Conservation (phyloP, 2,329 filamentous ascomycete species). For the Chaetoscypha palmicola region DNA sequence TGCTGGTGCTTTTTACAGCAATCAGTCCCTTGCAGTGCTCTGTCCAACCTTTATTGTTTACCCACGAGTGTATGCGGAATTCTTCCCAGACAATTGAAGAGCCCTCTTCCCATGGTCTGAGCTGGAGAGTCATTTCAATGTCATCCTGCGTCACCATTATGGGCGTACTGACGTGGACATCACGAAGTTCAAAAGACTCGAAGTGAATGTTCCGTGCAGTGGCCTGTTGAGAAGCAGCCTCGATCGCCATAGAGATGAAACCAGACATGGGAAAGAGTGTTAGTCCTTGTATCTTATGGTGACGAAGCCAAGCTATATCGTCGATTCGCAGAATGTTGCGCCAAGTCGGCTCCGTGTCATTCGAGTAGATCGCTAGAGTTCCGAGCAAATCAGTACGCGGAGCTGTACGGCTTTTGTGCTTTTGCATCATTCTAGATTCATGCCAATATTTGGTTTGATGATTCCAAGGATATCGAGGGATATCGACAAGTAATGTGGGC, state of each 20-base stretch:
- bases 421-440: slow-evolving; percentile 31
- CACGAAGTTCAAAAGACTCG: slow-evolving; percentile 40
- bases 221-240: slow-evolving; percentile 28
- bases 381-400: slow-evolving; percentile 47
- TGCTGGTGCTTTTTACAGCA: slow-evolving; percentile 32
- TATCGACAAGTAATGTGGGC: slow-evolving; percentile 28
- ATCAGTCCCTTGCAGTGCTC: slow-evolving; percentile 51
- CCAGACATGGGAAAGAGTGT: slow-evolving; percentile 32
- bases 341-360: slow-evolving; percentile 30
- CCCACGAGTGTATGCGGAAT: slow-evolving; percentile 51
- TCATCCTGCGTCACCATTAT: slow-evolving; percentile 42
- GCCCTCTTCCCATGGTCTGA: slow-evolving; percentile 38
- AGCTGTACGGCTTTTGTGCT: slow-evolving; percentile 36
- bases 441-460: slow-evolving; percentile 47
- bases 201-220: slow-evolving; percentile 29
- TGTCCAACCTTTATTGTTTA: slow-evolving; percentile 45
- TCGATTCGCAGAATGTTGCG: slow-evolving; percentile 31
- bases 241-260: slow-evolving; percentile 32
- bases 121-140: slow-evolving; percentile 43
- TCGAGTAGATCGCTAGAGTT: slow-evolving; percentile 22
- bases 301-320: slow-evolving; percentile 37
- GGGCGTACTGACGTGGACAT: slow-evolving; percentile 40
- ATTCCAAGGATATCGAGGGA: slow-evolving; percentile 50
- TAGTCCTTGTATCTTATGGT: slow-evolving; percentile 32
- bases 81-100: slow-evolving; percentile 44